phyloP scores from a whole-genome alignment of 139 green algal species.

The Chlorella sp. region DNA sequence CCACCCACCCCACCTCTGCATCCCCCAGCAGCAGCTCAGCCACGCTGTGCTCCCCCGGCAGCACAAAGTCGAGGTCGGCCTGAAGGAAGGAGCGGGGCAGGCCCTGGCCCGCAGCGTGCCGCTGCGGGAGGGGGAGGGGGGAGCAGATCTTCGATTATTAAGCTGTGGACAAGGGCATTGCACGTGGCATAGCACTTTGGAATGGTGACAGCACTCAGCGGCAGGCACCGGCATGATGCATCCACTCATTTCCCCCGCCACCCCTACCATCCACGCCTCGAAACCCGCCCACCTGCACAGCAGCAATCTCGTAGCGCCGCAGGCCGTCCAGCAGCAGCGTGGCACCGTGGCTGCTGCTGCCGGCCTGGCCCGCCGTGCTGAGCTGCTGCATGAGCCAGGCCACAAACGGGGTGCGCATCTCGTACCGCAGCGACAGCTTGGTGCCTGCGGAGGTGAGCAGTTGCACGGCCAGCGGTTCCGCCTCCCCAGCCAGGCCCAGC shows the following conservation, averaged over 20 bases:
- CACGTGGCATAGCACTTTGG: too few species aligned
- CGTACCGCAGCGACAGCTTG: conserved; percentile 66
- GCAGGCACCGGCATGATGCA: too few species aligned
- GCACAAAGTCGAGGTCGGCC: conserved; percentile 81
- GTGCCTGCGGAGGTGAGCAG: conserved; percentile 9
- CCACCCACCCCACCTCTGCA: conserved; percentile 14
- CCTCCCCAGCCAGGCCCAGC: conserved; percentile 31
- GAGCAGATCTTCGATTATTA: too few species aligned
- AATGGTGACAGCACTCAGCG: too few species aligned
- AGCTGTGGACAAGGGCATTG: too few species aligned
- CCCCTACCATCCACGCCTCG: too few species aligned
- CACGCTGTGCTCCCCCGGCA: neutral
- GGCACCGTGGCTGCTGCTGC: neutral
- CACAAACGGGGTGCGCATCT: conserved; percentile 75
- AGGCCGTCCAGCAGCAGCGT: conserved; percentile 54
- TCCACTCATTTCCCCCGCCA: too few species aligned
- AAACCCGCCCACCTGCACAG: conserved; percentile 37
- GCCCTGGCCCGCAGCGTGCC: conserved; percentile 28
- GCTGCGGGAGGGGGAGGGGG: neutral
- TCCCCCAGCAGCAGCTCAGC: conserved; percentile 38
- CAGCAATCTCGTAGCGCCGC: conserved; percentile 73
- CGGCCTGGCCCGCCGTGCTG: neutral
- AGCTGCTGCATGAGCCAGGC: conserved; percentile 72
- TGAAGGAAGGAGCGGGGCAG: conserved; percentile 67
- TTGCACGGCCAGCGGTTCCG: conserved; percentile 25